Percentiles rank a stretch among this genome's conserved stretches.
phyloP scores from a whole-genome alignment of 805 yeast genomes.

The Ogataea trehalophila region DNA sequence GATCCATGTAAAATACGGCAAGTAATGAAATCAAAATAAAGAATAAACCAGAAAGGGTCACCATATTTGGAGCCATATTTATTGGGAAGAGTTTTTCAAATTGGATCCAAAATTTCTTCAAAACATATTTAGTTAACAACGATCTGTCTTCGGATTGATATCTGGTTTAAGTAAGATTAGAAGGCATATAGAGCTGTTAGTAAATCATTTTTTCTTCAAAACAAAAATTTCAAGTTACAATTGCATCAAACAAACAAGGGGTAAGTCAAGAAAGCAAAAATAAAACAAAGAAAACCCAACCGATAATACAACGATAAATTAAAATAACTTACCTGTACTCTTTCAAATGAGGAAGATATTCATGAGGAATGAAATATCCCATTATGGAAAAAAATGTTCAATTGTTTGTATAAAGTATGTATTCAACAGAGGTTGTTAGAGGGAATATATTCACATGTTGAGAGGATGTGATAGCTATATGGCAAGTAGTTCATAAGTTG shows the following conservation, averaged over 20 bases:
- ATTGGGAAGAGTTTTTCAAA: constrained; percentile 74
- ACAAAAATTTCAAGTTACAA: neutral
- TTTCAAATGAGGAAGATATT: constrained; percentile 39
- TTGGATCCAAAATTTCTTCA: constrained; percentile 78
- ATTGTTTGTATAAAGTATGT: no score
- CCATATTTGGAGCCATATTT: constrained; percentile 90
- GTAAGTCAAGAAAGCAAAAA: neutral
- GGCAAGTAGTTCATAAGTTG: no score
- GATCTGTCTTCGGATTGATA: constrained; percentile 82
- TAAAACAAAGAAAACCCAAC: neutral
- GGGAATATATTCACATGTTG: no score
- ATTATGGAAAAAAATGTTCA: constrained; percentile 19
- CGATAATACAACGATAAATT: neutral
- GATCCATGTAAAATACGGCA: constrained; percentile 69
- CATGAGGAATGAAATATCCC: constrained; percentile 45
- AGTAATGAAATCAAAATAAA: constrained; percentile 63
- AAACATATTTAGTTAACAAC: constrained; percentile 61
- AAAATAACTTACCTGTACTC: constrained; percentile 38
- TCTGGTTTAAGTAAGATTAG: constrained; percentile 7
- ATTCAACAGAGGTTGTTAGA: no score
- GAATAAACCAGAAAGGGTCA: constrained; percentile 72
- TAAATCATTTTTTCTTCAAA: neutral
- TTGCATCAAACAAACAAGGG: neutral
- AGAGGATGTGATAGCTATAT: no score
- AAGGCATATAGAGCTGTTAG: neutral